Conservation (phyloP, 768 basidiomycete species). For the Boletus rubropictus region DNA sequence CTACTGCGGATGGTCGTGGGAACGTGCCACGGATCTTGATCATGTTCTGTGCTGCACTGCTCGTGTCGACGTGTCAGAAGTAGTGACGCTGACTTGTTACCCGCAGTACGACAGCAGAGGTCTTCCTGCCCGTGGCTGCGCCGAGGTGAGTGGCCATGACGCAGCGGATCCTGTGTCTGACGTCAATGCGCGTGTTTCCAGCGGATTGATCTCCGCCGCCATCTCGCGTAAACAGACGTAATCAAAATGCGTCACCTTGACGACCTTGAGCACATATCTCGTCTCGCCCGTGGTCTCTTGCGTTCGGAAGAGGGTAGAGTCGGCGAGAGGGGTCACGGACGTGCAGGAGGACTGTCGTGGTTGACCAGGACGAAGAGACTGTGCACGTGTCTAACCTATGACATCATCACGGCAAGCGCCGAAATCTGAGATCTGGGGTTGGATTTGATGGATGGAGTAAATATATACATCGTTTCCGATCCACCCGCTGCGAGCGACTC, state of each 20-base stretch:
- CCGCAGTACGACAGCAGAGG: conserved; percentile 68
- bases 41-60: no score
- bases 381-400: conserved; percentile 9
- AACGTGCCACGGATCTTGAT: no score
- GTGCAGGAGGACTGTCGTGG: no score
- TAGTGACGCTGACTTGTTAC: conserved; percentile 17
- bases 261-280: conserved; percentile 17
- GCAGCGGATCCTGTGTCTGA: conserved; percentile 18
- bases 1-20: no score
- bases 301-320: no score
- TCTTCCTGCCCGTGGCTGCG: conserved; percentile 80
- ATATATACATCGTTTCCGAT: conserved; percentile 38
- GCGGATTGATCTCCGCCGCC: conserved; percentile 60
- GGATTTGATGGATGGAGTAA: conserved; percentile 25
- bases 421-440: conserved; percentile 34
- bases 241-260: conserved; percentile 32
- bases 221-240: conserved; percentile 41
- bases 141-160: conserved; percentile 58
- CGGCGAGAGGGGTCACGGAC: no score
- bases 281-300: neutral
- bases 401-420: conserved; percentile 29
- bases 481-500: conserved; percentile 24
- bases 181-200: conserved; percentile 28
- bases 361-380: no score
- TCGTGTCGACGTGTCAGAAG: no score